Base-by-base conservation (phyloP, 1,139 yeast species). In the Zygotorulaspora mrakii region DNA sequence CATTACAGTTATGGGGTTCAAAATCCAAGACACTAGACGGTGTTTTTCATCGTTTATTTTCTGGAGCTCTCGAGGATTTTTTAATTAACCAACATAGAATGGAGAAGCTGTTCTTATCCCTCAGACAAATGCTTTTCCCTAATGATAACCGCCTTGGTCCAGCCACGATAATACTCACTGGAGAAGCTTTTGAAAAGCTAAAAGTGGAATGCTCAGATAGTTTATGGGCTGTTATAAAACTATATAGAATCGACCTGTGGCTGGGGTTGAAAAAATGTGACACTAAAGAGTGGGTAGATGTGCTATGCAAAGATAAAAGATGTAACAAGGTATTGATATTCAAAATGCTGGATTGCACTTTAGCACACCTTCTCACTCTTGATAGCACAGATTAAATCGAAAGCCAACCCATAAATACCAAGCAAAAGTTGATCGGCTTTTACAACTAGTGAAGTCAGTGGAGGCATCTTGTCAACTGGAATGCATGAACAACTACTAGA, bases 121-220 rank as follows among this genome's bases (percentile, higher is more conserved):
- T 54, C 21, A 42, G 62, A 29, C 42, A 43, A 17, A 13, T 40
- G 17, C 35, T 59, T 3, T 61, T 59, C 33, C 65, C 64, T 2
- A 48, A 52, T 22, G 65, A 61, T 37, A 53, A 48, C 30, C 33
- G 37, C 20, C 47, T 59, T 52, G 59, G 62, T 1, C 55, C 54
- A 9, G 44, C 48, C 8, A 46, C 51, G 6, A 29, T 37, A 2
- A 41, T 48, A 12, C 59, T 62, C 6, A 34, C 42, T 3, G 57
- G 54, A 1, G 47, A 44, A 9, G 57, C 52, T 24, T 49, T 50
- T 22, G 46, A 46, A 22, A 31, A 23, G 14, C 32, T 50, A 14
- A 56, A 53, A 22, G 9, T n/a, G 4, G 39, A 47, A 13, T 47
- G 54, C 33, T 28, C 34, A 5, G 40, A 43, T 10, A 47, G 47